phyloP scores from a whole-genome alignment of 2,329 filamentous ascomycete species.

The Penicillium sp. region DNA sequence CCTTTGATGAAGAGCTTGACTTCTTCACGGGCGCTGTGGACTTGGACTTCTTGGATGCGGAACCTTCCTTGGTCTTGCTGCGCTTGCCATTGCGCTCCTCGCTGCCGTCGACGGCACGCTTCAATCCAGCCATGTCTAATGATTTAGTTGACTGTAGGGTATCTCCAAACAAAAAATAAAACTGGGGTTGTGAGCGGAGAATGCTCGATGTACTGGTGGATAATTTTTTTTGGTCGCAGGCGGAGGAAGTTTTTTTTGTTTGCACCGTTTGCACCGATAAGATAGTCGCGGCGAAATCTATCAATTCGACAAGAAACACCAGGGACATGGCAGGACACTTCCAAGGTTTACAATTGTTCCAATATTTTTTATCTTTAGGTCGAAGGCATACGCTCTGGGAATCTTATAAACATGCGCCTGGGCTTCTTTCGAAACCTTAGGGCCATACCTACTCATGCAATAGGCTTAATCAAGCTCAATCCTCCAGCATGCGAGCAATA shows the following conservation, averaged over 20 bases:
- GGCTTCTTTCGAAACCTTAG: too few relatives aligned
- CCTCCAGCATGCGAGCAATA: too few relatives aligned
- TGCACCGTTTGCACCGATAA: conserved; percentile 34
- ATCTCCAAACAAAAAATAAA: conserved; percentile 10
- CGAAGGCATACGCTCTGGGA: too few relatives aligned
- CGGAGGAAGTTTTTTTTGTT: conserved; percentile 39
- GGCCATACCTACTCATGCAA: too few relatives aligned
- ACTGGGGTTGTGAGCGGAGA: conserved; percentile 19
- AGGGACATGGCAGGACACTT: not conserved
- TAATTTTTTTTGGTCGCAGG: conserved; percentile 34
- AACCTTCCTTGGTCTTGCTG: conserved; percentile 38
- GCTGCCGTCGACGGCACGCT: conserved; percentile 40
- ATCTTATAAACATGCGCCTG: too few relatives aligned
- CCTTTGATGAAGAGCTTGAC: conserved; percentile 14
- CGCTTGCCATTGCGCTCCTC: conserved; percentile 45
- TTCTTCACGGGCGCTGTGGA: conserved; percentile 29
- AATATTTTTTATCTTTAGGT: too few relatives aligned
- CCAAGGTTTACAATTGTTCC: too few relatives aligned
- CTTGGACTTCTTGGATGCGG: conserved; percentile 32
- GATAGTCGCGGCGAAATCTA: conserved; percentile 2
- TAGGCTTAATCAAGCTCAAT: too few relatives aligned
- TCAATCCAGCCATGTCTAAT: conserved; percentile 42
- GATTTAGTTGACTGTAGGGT: conserved; percentile 12
- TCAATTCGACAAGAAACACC: not conserved
- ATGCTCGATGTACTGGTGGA: conserved; percentile 24